These are phyloP conservation scores for Pholiota molesta DNA, from an alignment of 768 basidiomycete species.

Conservation along the genomic window DNA sequence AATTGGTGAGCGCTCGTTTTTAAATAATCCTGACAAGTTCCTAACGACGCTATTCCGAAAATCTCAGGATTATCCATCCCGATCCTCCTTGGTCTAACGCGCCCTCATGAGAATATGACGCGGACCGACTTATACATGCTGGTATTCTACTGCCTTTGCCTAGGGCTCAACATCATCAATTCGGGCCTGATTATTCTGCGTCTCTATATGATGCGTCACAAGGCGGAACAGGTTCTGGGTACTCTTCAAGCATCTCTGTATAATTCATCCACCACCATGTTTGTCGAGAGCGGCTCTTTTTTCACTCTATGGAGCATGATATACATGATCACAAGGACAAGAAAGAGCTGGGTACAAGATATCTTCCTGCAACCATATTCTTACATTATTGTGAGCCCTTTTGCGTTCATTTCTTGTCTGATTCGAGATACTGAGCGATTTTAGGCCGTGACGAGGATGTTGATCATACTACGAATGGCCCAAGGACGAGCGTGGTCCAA, in stretches of 20 bases:
- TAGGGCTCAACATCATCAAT: slow-evolving; percentile 34
- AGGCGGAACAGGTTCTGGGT: slow-evolving; percentile 36
- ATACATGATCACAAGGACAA: slow-evolving; percentile 29
- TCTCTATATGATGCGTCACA: slow-evolving; percentile 34
- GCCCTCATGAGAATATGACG: slow-evolving; percentile 10
- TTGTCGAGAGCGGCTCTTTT: slow-evolving; percentile 44
- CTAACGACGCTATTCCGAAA: not conserved
- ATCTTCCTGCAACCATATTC: slow-evolving; percentile 35
- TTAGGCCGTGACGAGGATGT: slow-evolving; percentile 40
- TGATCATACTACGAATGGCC: slow-evolving; percentile 42
- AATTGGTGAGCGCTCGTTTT: slow-evolving; percentile 27
- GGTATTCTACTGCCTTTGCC: slow-evolving; percentile 30
- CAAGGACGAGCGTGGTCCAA: slow-evolving; percentile 42
- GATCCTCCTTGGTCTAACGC: slow-evolving; percentile 30
- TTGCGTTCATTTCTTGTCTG: not conserved
- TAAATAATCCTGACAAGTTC: not conserved
- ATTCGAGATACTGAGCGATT: not conserved
- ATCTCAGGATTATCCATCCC: slow-evolving; percentile 36
- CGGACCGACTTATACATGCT: slow-evolving; percentile 21
- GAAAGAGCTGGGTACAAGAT: slow-evolving; percentile 28
- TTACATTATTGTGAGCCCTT: slow-evolving; percentile 32
- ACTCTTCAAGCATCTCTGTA: slow-evolving; percentile 40
- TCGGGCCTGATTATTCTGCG: slow-evolving; percentile 33
- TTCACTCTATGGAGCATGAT: slow-evolving; percentile 37
- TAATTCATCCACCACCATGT: slow-evolving; percentile 35